These are phyloP conservation scores for Phytophthora pseudosyringae DNA, from an alignment of 352 stramenopile genomes.

Conservation along the genomic window DNA sequence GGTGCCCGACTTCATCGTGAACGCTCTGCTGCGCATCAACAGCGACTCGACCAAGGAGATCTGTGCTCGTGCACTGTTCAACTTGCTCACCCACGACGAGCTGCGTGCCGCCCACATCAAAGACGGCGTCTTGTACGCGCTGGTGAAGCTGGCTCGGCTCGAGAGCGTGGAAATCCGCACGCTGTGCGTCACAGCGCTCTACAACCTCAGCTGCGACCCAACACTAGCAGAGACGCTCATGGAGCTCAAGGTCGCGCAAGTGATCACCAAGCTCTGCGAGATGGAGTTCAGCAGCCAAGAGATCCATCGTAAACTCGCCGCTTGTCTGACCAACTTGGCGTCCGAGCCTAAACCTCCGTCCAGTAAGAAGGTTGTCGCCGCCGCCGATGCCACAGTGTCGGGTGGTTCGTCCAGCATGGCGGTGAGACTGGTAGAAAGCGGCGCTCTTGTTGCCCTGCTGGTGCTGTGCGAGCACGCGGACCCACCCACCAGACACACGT, in stretches of 20 bases:
- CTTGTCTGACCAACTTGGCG: slow-evolving; percentile 81
- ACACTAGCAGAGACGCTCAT: slow-evolving; percentile 77
- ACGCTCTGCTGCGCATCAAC: slow-evolving; percentile 89
- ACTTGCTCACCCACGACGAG: slow-evolving; percentile 86
- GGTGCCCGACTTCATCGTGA: slow-evolving; percentile 90
- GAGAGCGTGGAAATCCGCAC: slow-evolving; percentile 84
- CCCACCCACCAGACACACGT: slow-evolving; percentile 71
- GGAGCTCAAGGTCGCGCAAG: slow-evolving; percentile 85
- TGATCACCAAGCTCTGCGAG: slow-evolving; percentile 88
- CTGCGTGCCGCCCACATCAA: slow-evolving; percentile 84
- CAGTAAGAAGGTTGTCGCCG: slow-evolving; percentile 19
- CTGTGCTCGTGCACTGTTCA: slow-evolving; percentile 85
- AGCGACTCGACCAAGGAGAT: slow-evolving; percentile 91
- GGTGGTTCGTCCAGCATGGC: slow-evolving; percentile 23
- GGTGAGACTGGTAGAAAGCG: slow-evolving; percentile 63
- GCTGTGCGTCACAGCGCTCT: slow-evolving; percentile 80
- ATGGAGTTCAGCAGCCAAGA: slow-evolving; percentile 87
- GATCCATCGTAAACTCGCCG: slow-evolving; percentile 72
- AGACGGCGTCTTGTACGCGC: slow-evolving; percentile 86
- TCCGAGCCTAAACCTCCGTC: slow-evolving; percentile 53
- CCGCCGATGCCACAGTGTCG: slow-evolving; percentile 3
- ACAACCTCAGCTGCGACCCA: slow-evolving; percentile 85
- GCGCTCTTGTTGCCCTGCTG: slow-evolving; percentile 67
- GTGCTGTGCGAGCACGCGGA: slow-evolving; percentile 79
- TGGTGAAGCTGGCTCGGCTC: slow-evolving; percentile 85